phyloP scores from a whole-genome alignment of 495 filamentous ascomycete genomes.

The Lindgomyces ingoldianus region DNA sequence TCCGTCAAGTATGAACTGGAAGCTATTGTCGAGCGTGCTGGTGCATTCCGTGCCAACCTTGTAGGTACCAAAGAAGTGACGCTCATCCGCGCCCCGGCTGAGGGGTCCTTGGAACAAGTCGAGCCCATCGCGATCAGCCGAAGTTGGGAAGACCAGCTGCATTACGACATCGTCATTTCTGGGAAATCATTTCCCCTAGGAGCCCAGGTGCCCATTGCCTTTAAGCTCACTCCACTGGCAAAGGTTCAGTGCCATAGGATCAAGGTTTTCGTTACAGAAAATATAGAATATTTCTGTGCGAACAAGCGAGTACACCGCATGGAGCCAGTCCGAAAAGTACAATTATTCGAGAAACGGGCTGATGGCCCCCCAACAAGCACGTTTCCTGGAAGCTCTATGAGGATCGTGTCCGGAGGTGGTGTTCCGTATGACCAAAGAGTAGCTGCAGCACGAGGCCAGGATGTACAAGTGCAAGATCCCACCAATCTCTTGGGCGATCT shows the following conservation, averaged over 20 bases:
- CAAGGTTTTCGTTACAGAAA: conserved; percentile 93
- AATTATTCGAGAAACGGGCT: conserved; percentile 87
- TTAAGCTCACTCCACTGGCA: conserved; percentile 92
- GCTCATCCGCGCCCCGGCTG: conserved; percentile 84
- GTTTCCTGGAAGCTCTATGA: conserved; percentile 77
- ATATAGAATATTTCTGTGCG: conserved; percentile 86
- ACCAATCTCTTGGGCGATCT: conserved; percentile 84
- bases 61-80: conserved; percentile 80
- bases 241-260: conserved; percentile 97
- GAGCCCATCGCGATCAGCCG: conserved; percentile 97
- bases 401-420: conserved; percentile 80
- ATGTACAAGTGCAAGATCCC: conserved; percentile 52
- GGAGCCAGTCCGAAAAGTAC: conserved; percentile 79
- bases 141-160: conserved; percentile 96
- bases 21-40: conserved; percentile 81
- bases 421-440: conserved; percentile 63
- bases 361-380: conserved; percentile 75
- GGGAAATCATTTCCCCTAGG: conserved; percentile 97
- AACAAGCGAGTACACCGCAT: conserved; percentile 86
- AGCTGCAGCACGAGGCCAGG: conserved; percentile 60
- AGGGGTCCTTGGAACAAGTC: conserved; percentile 88
- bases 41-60: conserved; percentile 89
- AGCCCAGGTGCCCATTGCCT: conserved; percentile 90
- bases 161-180: conserved; percentile 98
- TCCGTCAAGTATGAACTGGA: conserved; percentile 89